phyloP scores from a whole-genome alignment of 352 stramenopile genomes.

The Pythium chondricola region DNA sequence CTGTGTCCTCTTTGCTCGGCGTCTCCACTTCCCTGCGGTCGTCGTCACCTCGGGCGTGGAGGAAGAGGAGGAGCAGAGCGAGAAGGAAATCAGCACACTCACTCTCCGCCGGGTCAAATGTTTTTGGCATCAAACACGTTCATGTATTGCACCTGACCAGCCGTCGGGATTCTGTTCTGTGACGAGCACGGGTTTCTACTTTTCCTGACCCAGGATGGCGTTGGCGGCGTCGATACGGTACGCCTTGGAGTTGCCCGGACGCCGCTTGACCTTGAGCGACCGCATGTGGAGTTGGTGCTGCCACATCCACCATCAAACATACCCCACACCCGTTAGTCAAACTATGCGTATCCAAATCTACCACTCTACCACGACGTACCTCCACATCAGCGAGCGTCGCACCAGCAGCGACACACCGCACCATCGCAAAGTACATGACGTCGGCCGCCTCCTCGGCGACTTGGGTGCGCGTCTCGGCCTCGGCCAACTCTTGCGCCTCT shows the following conservation, averaged over 20 bases:
- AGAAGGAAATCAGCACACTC: too few species aligned
- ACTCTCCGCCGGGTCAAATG: too few species aligned
- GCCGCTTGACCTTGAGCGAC: slow-evolving; percentile 89
- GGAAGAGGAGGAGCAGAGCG: not conserved
- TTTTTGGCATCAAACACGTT: too few species aligned
- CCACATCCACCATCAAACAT: not conserved
- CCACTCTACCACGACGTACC: slow-evolving; percentile 17
- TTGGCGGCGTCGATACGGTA: slow-evolving; percentile 81
- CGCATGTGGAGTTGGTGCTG: slow-evolving; percentile 89
- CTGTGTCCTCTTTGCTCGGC: too few species aligned
- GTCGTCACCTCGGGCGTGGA: too few species aligned
- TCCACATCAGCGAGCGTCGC: slow-evolving; percentile 91
- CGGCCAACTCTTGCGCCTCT: slow-evolving; percentile 92
- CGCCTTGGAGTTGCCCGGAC: slow-evolving; percentile 83
- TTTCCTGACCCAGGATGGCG: slow-evolving; percentile 55
- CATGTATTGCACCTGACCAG: too few species aligned
- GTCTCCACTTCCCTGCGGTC: too few species aligned
- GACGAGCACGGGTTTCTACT: too few species aligned
- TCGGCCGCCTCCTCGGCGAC: slow-evolving; percentile 93
- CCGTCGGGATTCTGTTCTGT: too few species aligned
- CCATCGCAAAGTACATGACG: slow-evolving; percentile 96
- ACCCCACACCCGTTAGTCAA: not conserved
- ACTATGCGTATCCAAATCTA: not conserved
- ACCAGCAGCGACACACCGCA: slow-evolving; percentile 86
- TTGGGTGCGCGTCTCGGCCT: slow-evolving; percentile 80